Conservation (phyloP, 2,329 filamentous ascomycete genomes). For the Exophiala phaeomuriformis region DNA sequence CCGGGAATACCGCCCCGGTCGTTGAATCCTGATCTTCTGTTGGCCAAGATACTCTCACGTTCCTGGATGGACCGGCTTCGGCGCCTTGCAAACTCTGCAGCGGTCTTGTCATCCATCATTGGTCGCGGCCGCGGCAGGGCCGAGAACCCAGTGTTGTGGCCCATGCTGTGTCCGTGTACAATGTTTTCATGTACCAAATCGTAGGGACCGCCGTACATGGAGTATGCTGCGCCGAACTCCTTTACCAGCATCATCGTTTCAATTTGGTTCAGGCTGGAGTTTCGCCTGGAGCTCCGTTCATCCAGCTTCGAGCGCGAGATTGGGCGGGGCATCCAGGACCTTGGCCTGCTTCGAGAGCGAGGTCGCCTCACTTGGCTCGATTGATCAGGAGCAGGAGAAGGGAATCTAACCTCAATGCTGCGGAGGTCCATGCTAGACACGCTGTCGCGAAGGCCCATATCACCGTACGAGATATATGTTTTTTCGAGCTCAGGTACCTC, state of each 20-base stretch:
- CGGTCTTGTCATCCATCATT: slow-evolving; percentile 25
- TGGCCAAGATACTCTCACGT: slow-evolving; percentile 2
- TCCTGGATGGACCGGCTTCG: slow-evolving; percentile 19
- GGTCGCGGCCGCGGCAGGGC: slow-evolving; percentile 9
- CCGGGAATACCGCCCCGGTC: slow-evolving; percentile 26
- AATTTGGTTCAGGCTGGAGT: slow-evolving; percentile 11
- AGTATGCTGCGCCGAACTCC: slow-evolving; percentile 17
- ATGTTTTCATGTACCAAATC: slow-evolving; percentile 15
- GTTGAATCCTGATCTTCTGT: slow-evolving; percentile 20
- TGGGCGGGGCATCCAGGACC: slow-evolving; percentile 21
- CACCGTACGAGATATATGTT: slow-evolving; percentile 17
- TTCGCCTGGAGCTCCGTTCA: slow-evolving; percentile 3
- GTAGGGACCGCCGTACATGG: slow-evolving; percentile 21
- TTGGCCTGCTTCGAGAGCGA: slow-evolving; percentile 16
- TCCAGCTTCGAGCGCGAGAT: slow-evolving; percentile 20
- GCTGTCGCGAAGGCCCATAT: slow-evolving; percentile 8
- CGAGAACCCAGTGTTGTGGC: slow-evolving; percentile 7
- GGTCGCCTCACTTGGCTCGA: slow-evolving; percentile 5
- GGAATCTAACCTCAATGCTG: slow-evolving; percentile 20
- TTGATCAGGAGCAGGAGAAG: slow-evolving; percentile 21
- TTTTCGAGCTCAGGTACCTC: slow-evolving; percentile 24
- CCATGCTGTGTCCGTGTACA: background rate
- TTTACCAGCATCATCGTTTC: slow-evolving; percentile 18
- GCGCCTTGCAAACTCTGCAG: slow-evolving; percentile 15
- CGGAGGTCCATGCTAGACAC: slow-evolving; percentile 15